phyloP scores from a whole-genome alignment of 2,329 filamentous ascomycete species.

The Neocatenulostroma microsporum region DNA sequence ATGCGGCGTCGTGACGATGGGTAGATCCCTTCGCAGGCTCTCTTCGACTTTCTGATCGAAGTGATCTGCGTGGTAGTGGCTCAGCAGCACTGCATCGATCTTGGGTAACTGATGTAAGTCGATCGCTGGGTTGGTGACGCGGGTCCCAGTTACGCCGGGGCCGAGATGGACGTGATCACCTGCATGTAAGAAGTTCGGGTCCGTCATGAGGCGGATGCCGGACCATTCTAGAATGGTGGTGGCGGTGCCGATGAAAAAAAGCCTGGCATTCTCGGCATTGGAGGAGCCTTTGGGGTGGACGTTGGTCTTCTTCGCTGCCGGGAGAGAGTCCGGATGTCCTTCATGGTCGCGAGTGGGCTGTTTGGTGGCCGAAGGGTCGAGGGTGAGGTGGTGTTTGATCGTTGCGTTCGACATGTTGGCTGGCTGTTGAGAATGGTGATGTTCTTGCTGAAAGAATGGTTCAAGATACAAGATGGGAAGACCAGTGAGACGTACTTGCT shows the following conservation, averaged over 20 bases:
- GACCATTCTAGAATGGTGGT: slow-evolving; percentile 51
- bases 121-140: slow-evolving; percentile 53
- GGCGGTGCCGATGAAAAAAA: slow-evolving; percentile 51
- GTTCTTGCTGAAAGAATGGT: too few relatives aligned
- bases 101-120: slow-evolving; percentile 52
- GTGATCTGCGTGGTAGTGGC: slow-evolving; percentile 57
- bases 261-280: slow-evolving; percentile 35
- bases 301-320: slow-evolving; percentile 39
- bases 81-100: slow-evolving; percentile 53
- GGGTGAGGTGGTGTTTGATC: slow-evolving; percentile 34
- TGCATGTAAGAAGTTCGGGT: slow-evolving; percentile 57
- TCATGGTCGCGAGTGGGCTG: slow-evolving; percentile 34
- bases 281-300: slow-evolving; percentile 33
- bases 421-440: too few relatives aligned
- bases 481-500: too few relatives aligned
- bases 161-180: slow-evolving; percentile 61
- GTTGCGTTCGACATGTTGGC: slow-evolving; percentile 2
- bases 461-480: too few relatives aligned
- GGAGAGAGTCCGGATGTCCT: slow-evolving; percentile 29
- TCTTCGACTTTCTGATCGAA: slow-evolving; percentile 49
- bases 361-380: slow-evolving; percentile 32
- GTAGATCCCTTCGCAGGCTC: slow-evolving; percentile 46
- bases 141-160: slow-evolving; percentile 50
- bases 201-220: slow-evolving; percentile 48
- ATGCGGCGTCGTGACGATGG: slow-evolving; percentile 57